Base-by-base conservation (phyloP, 441 rosid species). In the Jatropha podagrica region DNA sequence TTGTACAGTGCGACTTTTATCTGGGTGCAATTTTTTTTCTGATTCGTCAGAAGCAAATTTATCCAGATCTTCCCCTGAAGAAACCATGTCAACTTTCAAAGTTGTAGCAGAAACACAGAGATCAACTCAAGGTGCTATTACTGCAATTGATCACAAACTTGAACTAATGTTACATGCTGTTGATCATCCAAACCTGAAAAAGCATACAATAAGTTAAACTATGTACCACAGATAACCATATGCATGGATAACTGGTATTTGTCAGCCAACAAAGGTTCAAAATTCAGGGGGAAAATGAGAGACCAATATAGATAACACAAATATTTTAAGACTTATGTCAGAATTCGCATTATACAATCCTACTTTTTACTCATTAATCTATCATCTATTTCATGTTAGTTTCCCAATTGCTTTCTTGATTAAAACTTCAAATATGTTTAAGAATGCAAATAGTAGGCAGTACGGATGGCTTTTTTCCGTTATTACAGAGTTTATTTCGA, bases 31-130 rank as follows among this genome's bases (percentile, higher is more conserved):
- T 75, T 54, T 73, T 64, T 80, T 77, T 62, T 68, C 82, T 77
- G 68, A 61, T 64, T 88, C 79, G 67, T 78, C 82, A 20, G 80
- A 68, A 78, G 82, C 78, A 69, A 70, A 81, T 77, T 79, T 74
- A 66, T 83, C 85, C 14, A 71, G 73, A 74, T 68, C 84, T 70
- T 88, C 83, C 71, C 71, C 86, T 6, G 83, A 68, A 66, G 84
- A 80, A 78, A 78, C 87, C 89, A 81, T 84, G 71, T 73, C 73
- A 69, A 68, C 75, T 78, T 76, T 71, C 27, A 74, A 81, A 78
- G 59, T 78, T 73, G 69, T 40, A 76, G 71, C 76, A 81, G 77
- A 72, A 79, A 78, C 62, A 71, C 76, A 71, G 60, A 78, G 75
- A 68, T 62, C 49, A 65, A 75, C 75, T 81, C 71, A 75, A 62